A percentile compares a stretch with the other conserved stretches of the same genome.
Conservation (phyloP, 306 rosid species). For the Cucurbita moschata region DNA sequence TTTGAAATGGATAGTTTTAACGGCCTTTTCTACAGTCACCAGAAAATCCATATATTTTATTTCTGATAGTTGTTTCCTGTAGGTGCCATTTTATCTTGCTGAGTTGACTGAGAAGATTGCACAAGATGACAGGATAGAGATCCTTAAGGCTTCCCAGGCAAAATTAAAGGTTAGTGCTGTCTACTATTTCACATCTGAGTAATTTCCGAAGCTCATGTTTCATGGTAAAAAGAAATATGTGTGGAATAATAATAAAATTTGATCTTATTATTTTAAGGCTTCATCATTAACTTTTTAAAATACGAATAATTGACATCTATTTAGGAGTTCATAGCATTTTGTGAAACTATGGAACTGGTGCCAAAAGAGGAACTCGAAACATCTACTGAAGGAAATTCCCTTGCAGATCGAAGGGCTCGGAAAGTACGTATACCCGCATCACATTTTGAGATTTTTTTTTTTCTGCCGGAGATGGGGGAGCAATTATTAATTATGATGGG, state of each 20-base stretch:
- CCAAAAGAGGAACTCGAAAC: slow-evolving; percentile 71
- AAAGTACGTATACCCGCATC: slow-evolving; percentile 31
- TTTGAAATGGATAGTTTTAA: background rate
- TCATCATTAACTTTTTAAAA: background rate
- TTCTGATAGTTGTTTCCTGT: slow-evolving; percentile 8
- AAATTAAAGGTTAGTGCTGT: slow-evolving; percentile 54
- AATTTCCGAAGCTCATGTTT: background rate
- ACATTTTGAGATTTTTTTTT: background rate
- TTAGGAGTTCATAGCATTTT: slow-evolving; percentile 80
- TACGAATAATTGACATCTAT: background rate
- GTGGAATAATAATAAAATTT: background rate
- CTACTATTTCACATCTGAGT: background rate
- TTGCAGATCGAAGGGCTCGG: slow-evolving; percentile 70
- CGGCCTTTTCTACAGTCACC: background rate
- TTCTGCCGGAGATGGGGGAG: background rate
- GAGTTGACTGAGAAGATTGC: slow-evolving; percentile 73
- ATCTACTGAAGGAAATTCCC: slow-evolving; percentile 29
- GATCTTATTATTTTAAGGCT: background rate
- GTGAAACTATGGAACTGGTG: slow-evolving; percentile 81
- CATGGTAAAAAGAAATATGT: background rate
- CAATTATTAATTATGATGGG: background rate
- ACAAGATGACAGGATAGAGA: slow-evolving; percentile 56
- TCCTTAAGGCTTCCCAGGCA: slow-evolving; percentile 61
- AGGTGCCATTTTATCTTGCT: slow-evolving; percentile 88
- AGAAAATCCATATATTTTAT: background rate